Evolutionary conservation across 768 basidiomycete species (phyloP).

Genomic region (Naganishia friedmannii): DNA sequence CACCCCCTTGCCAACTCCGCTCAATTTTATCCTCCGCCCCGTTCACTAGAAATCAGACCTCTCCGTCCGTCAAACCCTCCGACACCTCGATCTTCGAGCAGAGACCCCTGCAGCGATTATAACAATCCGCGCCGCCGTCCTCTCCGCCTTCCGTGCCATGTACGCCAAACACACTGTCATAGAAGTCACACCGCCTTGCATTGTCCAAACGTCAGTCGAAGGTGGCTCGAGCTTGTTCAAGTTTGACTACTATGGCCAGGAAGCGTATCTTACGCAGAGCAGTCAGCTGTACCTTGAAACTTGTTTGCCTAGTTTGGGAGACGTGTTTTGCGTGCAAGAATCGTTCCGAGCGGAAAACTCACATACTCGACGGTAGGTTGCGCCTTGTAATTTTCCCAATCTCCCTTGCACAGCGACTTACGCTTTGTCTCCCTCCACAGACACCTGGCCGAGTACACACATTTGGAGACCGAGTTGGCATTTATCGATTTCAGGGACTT

Average conservation of each 20-base stretch:
- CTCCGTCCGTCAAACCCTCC: conserved; percentile 79
- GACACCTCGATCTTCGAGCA: conserved; percentile 90
- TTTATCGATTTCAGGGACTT: conserved; percentile 92
- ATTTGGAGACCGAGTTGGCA: conserved; percentile 89
- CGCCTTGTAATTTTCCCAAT: background rate
- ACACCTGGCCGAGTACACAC: conserved; percentile 95
- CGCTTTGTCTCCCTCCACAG: conserved; percentile 26
- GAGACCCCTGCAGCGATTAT: conserved; percentile 89
- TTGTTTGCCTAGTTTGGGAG: conserved; percentile 85
- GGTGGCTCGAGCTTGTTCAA: conserved; percentile 95
- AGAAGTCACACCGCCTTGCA: conserved; percentile 94
- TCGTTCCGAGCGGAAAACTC: conserved; percentile 93
- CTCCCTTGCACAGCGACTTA: background rate
- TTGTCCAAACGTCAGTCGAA: conserved; percentile 97
- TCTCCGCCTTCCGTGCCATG: conserved; percentile 75
- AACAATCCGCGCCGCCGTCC: conserved; percentile 76
- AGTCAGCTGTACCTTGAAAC: conserved; percentile 97
- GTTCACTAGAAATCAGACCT: conserved; percentile 48
- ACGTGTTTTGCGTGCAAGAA: conserved; percentile 97
- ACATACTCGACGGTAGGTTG: conserved; percentile 58
- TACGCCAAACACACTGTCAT: conserved; percentile 62
- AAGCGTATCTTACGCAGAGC: conserved; percentile 91
- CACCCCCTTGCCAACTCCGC: background rate
- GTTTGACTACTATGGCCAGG: conserved; percentile 90
- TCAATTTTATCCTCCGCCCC: too few species aligned